Evolutionary conservation across 352 stramenopile genomes (phyloP).

Genomic region (Blastocystis hominis): DNA sequence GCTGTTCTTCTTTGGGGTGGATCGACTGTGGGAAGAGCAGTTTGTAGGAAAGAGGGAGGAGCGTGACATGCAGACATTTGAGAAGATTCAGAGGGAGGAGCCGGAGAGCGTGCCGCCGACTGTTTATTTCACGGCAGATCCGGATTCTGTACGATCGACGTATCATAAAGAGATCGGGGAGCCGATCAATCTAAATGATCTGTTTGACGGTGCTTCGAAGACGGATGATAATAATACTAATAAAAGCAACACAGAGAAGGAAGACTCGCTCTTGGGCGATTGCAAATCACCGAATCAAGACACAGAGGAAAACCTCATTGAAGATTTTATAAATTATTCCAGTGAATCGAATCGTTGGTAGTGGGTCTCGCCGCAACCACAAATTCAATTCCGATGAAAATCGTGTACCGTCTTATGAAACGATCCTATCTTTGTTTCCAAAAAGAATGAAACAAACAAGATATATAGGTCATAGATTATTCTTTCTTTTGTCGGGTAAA

Average conservation of each 20-base stretch:
- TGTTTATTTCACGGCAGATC: background rate
- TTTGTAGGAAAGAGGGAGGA: background rate
- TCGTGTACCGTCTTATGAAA: background rate
- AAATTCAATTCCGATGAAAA: background rate
- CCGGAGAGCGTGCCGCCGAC: background rate
- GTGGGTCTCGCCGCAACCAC: background rate
- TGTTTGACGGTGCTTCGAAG: background rate
- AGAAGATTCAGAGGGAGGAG: background rate
- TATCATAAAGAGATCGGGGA: background rate
- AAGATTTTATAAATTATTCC: too few relatives aligned
- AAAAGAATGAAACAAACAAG: conserved; percentile 3
- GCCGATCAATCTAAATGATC: background rate
- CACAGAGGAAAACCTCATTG: too few relatives aligned
- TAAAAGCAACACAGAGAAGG: background rate
- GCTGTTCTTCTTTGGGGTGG: background rate
- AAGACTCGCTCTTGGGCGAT: background rate
- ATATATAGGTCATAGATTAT: background rate
- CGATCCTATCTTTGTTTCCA: background rate
- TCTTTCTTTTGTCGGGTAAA: background rate
- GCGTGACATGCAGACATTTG: background rate
- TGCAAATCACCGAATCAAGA: too few relatives aligned
- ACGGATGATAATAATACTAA: background rate
- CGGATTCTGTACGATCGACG: background rate
- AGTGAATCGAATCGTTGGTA: too few relatives aligned
- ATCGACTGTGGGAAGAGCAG: background rate